phyloP scores from a whole-genome alignment of 2,329 filamentous ascomycete genomes.

The Penicillium sp. region DNA sequence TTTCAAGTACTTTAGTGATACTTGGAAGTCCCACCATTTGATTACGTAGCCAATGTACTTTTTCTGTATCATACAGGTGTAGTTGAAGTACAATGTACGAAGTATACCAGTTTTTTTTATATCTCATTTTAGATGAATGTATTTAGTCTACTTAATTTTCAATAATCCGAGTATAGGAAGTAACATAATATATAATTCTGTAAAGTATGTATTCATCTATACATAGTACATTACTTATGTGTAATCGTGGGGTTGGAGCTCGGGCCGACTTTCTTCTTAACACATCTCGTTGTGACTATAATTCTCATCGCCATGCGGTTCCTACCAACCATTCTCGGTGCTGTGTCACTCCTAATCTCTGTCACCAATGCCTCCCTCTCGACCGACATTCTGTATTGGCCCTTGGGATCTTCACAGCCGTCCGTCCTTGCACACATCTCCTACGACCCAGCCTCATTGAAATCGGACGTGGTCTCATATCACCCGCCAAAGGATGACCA shows the following conservation, averaged over 20 bases:
- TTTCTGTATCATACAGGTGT: background rate
- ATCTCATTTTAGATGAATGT: background rate
- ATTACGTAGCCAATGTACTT: background rate
- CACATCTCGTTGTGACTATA: background rate
- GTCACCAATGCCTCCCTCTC: slow-evolving; percentile 20
- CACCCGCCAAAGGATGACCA: slow-evolving; percentile 31
- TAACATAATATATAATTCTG: background rate
- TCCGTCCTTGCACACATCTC: slow-evolving; percentile 41
- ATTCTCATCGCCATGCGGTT: slow-evolving; percentile 14
- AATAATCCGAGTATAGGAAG: background rate
- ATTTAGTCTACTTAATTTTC: background rate
- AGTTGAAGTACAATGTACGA: background rate
- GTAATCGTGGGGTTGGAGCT: background rate
- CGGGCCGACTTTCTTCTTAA: background rate
- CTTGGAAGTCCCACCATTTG: background rate
- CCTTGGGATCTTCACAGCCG: slow-evolving; percentile 32
- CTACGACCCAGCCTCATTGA: slow-evolving; percentile 40
- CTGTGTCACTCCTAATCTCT: slow-evolving; percentile 15
- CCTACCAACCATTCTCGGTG: slow-evolving; percentile 17
- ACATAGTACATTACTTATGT: background rate
- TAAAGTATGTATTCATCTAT: background rate
- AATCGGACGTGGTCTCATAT: slow-evolving; percentile 40
- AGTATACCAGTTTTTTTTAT: background rate
- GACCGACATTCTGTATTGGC: slow-evolving; percentile 41
- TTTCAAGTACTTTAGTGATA: background rate